Percentiles rank a stretch among this genome's conserved stretches.
These are phyloP conservation scores for Plasmodium cynomolgi DNA, from an alignment of 169 alveolate species.

Conservation along the genomic window DNA sequence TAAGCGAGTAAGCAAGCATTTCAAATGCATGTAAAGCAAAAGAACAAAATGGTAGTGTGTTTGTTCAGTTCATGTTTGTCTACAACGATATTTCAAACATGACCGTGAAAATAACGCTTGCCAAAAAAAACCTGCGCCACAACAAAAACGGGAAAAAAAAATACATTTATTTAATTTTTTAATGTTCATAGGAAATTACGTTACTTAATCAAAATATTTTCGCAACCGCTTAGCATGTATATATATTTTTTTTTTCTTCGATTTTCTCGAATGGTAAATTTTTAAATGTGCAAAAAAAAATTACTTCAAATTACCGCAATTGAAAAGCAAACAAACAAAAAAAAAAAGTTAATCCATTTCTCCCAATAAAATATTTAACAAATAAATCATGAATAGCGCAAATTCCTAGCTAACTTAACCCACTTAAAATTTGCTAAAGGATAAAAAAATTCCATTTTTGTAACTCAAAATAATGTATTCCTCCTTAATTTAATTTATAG, in stretches of 20 bases:
- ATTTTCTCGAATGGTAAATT: background rate
- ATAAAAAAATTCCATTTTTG: background rate
- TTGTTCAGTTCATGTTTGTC: background rate
- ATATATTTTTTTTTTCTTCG: background rate
- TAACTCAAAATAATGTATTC: background rate
- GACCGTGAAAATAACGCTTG: background rate
- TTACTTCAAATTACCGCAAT: background rate
- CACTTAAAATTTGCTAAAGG: background rate
- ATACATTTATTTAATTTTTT: background rate
- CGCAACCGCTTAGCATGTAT: background rate
- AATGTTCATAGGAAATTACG: background rate
- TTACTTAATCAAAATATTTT: background rate
- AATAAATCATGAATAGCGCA: background rate
- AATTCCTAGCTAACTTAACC: background rate
- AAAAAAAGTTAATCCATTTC: background rate
- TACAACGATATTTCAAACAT: background rate
- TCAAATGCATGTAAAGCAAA: background rate
- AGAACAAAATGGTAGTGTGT: background rate
- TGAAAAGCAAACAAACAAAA: background rate
- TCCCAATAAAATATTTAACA: background rate
- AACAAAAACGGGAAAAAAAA: background rate
- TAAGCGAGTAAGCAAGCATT: background rate
- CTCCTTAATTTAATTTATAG: background rate
- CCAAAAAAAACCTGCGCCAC: background rate
- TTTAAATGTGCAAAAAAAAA: background rate